phyloP scores from a whole-genome alignment of 257 asterid genomes.

The Petunia axillaris region DNA sequence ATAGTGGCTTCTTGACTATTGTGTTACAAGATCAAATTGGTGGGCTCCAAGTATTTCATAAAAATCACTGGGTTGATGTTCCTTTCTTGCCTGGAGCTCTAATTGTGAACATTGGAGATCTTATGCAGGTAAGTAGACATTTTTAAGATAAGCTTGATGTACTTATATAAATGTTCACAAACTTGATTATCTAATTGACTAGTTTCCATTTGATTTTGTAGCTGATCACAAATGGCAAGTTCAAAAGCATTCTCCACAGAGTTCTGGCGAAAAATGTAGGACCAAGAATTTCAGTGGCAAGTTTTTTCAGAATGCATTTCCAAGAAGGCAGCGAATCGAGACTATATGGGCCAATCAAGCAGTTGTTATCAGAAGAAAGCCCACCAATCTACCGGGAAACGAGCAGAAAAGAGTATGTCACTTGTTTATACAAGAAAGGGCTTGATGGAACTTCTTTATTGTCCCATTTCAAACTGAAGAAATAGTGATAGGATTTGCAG shows the following conservation, averaged over 20 bases:
- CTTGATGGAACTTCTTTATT: conserved; percentile 31
- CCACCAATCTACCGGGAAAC: conserved; percentile 37
- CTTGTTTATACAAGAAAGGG: conserved; percentile 22
- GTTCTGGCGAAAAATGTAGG: conserved; percentile 35
- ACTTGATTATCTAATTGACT: background rate
- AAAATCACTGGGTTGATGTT: conserved; percentile 52
- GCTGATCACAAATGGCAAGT: conserved; percentile 40
- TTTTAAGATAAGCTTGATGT: background rate
- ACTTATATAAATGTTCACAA: too few species aligned
- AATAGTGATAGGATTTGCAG: background rate
- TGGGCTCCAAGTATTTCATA: conserved; percentile 56
- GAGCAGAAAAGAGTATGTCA: conserved; percentile 27
- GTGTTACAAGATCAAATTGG: conserved; percentile 51
- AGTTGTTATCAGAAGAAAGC: conserved; percentile 41
- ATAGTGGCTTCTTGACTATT: conserved; percentile 46
- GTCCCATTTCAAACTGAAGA: conserved; percentile 27
- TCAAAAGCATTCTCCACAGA: conserved; percentile 42
- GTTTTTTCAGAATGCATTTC: conserved; percentile 30
- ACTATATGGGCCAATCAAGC: conserved; percentile 41
- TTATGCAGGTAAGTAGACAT: conserved; percentile 40
- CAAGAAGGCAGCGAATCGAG: conserved; percentile 21
- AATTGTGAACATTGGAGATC: conserved; percentile 52
- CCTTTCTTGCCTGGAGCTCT: conserved; percentile 48
- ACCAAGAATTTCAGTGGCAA: conserved; percentile 49
- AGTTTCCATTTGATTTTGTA: conserved; percentile 22